These are phyloP conservation scores for Juncus effusus DNA, from an alignment of 176 grass and related monocot genomes.

Conservation along the genomic window DNA sequence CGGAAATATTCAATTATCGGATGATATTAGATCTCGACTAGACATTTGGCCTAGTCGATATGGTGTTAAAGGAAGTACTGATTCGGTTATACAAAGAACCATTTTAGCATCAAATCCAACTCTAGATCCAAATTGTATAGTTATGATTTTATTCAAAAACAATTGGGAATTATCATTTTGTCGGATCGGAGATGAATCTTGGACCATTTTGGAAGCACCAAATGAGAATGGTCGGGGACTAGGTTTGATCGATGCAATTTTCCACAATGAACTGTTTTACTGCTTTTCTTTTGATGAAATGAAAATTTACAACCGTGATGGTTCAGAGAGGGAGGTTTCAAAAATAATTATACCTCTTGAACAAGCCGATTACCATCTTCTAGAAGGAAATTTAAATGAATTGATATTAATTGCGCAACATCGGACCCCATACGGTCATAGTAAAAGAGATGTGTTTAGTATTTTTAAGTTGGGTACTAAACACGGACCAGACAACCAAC, in stretches of 20 bases:
- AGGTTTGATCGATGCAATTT: conserved; percentile 15
- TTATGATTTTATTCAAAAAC: conserved; percentile 22
- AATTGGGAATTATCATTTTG: conserved; percentile 25
- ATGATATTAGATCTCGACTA: not conserved
- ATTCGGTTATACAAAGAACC: conserved; percentile 13
- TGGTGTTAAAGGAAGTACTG: not conserved
- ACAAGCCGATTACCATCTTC: conserved; percentile 21
- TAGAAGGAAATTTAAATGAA: conserved; percentile 14
- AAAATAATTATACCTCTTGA: conserved; percentile 23
- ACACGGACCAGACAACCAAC: not conserved
- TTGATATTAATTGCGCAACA: conserved; percentile 23
- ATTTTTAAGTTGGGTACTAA: conserved; percentile 4
- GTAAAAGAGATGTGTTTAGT: conserved; percentile 18
- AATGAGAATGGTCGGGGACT: not conserved
- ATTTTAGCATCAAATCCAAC: conserved; percentile 15
- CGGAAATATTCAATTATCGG: not conserved
- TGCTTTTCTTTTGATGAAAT: conserved; percentile 23
- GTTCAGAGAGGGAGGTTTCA: not conserved
- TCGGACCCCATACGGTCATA: not conserved
- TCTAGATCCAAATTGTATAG: conserved; percentile 11
- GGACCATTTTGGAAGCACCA: conserved; percentile 23
- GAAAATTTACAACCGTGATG: conserved; percentile 5
- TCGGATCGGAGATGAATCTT: conserved; percentile 23
- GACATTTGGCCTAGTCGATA: conserved; percentile 18
- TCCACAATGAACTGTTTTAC: conserved; percentile 18